Percentiles rank a stretch among this genome's conserved stretches.
Evolutionary conservation across 2,329 filamentous ascomycete genomes (phyloP).

Genomic region (Pseudomassariella vexata): DNA sequence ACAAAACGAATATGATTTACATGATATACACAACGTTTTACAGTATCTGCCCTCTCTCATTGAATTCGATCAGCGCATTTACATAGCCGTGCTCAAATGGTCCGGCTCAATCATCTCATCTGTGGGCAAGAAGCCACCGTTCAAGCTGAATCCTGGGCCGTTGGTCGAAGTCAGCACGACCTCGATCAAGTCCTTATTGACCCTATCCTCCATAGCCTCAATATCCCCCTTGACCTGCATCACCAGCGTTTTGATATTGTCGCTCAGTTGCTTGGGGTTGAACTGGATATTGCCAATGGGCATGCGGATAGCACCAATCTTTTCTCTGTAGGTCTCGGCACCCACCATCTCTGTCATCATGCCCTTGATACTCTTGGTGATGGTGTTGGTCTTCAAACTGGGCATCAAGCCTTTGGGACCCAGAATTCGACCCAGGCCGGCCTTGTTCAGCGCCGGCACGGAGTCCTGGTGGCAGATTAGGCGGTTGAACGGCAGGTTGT

Average conservation of each 20-base stretch:
- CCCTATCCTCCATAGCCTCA: constrained; percentile 56
- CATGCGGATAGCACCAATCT: constrained; percentile 76
- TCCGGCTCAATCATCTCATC: constrained; percentile 50
- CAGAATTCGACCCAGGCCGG: constrained; percentile 71
- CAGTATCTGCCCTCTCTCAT: constrained; percentile 3
- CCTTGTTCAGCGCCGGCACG: constrained; percentile 73
- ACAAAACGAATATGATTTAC: no score
- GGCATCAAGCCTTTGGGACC: constrained; percentile 94
- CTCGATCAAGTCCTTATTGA: constrained; percentile 67
- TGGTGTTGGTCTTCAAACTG: constrained; percentile 77
- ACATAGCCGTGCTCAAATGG: constrained; percentile 49
- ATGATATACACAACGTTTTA: constrained; percentile 13
- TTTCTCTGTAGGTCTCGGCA: constrained; percentile 81
- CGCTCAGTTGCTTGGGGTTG: constrained; percentile 77
- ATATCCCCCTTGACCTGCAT: constrained; percentile 75
- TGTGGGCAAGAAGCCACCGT: constrained; percentile 65
- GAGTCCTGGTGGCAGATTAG: constrained; percentile 81
- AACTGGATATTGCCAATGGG: constrained; percentile 89
- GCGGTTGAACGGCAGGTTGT: constrained; percentile 80
- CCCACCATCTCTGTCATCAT: constrained; percentile 78
- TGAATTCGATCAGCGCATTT: constrained; percentile 26
- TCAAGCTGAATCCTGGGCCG: constrained; percentile 81
- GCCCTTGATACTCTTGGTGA: constrained; percentile 72
- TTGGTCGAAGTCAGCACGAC: constrained; percentile 82
- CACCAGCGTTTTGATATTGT: constrained; percentile 77